Evolutionary conservation across 2,329 filamentous ascomycete genomes (phyloP).

Genomic region (Neonectria sp.): DNA sequence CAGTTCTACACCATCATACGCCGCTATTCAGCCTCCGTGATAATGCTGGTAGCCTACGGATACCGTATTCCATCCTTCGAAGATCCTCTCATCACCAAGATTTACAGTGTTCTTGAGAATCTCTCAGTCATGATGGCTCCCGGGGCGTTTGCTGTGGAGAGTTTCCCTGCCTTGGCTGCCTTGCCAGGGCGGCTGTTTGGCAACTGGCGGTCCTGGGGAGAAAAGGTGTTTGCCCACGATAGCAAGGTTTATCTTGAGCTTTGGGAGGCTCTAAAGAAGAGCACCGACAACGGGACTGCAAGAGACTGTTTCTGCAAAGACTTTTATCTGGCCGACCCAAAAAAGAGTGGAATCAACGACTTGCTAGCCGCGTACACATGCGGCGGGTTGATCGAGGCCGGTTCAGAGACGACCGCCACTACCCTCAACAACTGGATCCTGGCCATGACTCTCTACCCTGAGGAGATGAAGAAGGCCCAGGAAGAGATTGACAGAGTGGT

Average conservation of each 20-base stretch:
- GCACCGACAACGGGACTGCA: slow-evolving; percentile 28
- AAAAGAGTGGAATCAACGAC: slow-evolving; percentile 39
- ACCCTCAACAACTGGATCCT: slow-evolving; percentile 59
- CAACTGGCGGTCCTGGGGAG: slow-evolving; percentile 29
- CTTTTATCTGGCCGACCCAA: slow-evolving; percentile 28
- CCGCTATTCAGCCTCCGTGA: slow-evolving; percentile 39
- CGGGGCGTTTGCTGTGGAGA: slow-evolving; percentile 32
- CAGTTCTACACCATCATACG: slow-evolving; percentile 40
- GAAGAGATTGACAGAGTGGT: slow-evolving; percentile 58
- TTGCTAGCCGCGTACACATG: slow-evolving; percentile 35
- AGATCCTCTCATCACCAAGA: slow-evolving; percentile 37
- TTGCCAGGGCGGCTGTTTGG: slow-evolving; percentile 27
- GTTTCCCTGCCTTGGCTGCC: slow-evolving; percentile 15
- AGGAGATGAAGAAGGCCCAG: slow-evolving; percentile 46
- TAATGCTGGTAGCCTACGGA: slow-evolving; percentile 41
- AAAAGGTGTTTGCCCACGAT: slow-evolving; percentile 35
- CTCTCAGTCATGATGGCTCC: slow-evolving; percentile 28
- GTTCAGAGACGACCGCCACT: slow-evolving; percentile 41
- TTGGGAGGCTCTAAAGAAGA: slow-evolving; percentile 30
- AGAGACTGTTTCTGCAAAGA: slow-evolving; percentile 40
- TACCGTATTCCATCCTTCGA: slow-evolving; percentile 36
- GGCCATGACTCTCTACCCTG: slow-evolving; percentile 60
- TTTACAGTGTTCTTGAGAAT: slow-evolving; percentile 36
- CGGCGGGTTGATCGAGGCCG: slow-evolving; percentile 40
- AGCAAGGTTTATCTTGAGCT: slow-evolving; percentile 36